A percentile compares a stretch with the other conserved stretches of the same genome.
phyloP scores from a whole-genome alignment of 345 rosid genomes.

The rapeseed (Brassica napus) region Da-Ae NC_063442.1:5738501-5739000 shows the following conservation, averaged over 20 bases:
- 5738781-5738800: neutral
- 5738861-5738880: neutral
- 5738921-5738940: too few relatives aligned
- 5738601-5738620: neutral
- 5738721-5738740: neutral
- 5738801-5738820: neutral
- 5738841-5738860: neutral
- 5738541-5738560: too few relatives aligned
- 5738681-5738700: constrained; percentile 2
- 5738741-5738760: neutral
- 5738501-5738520: neutral
- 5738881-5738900: neutral
- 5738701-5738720: neutral
- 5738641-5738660: neutral
- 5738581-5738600: neutral
- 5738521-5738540: neutral
- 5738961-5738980: too few relatives aligned
- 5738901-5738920: too few relatives aligned
- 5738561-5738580: neutral
- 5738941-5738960: too few relatives aligned
- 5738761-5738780: neutral
- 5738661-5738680: neutral
- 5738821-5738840: neutral
- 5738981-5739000: too few relatives aligned
- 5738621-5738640: neutral